Percentiles rank a stretch among this genome's conserved stretches.
These are phyloP conservation scores for Arthroderma sp. DNA, from an alignment of 2,329 filamentous ascomycete species.

Conservation along the genomic window DNA sequence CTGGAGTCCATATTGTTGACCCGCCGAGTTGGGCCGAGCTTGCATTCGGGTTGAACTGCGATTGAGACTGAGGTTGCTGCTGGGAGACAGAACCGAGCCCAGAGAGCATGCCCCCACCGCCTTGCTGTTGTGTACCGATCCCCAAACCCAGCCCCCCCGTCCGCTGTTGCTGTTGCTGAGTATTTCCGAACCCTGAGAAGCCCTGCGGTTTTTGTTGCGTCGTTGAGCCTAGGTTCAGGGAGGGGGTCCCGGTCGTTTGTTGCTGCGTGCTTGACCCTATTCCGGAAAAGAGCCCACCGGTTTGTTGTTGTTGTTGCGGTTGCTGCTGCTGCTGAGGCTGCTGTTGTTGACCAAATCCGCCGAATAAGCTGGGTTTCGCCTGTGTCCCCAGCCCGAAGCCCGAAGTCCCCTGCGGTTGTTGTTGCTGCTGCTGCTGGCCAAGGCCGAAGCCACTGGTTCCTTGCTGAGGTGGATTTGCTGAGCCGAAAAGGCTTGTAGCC, in stretches of 20 bases:
- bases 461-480: conserved; percentile 9
- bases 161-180: conserved; percentile 13
- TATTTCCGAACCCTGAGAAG: conserved; percentile 13
- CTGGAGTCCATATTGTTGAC: conserved; percentile 31
- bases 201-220: conserved; percentile 6
- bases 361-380: conserved; percentile 15
- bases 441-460: conserved; percentile 12
- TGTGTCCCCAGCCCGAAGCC: conserved; percentile 8
- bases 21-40: conserved; percentile 22
- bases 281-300: conserved; percentile 29
- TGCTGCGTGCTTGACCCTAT: conserved; percentile 21
- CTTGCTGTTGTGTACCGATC: conserved; percentile 11
- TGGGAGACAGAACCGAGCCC: conserved; percentile 12
- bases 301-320: conserved; percentile 28
- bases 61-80: conserved; percentile 20
- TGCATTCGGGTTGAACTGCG: conserved; percentile 30
- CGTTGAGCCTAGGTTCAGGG: conserved; percentile 4
- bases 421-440: conserved; percentile 10
- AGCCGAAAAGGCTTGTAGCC: conserved; percentile 7
- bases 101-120: conserved; percentile 30
- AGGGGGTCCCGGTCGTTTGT: conserved; percentile 29
- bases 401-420: conserved; percentile 11
- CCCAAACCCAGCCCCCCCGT: conserved; percentile 2
- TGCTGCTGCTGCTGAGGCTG: conserved; percentile 27
- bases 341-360: conserved; percentile 10